Base-by-base conservation (phyloP, 1,284 basidiomycete genomes). In the Pulveroboletus ridleyi region DNA sequence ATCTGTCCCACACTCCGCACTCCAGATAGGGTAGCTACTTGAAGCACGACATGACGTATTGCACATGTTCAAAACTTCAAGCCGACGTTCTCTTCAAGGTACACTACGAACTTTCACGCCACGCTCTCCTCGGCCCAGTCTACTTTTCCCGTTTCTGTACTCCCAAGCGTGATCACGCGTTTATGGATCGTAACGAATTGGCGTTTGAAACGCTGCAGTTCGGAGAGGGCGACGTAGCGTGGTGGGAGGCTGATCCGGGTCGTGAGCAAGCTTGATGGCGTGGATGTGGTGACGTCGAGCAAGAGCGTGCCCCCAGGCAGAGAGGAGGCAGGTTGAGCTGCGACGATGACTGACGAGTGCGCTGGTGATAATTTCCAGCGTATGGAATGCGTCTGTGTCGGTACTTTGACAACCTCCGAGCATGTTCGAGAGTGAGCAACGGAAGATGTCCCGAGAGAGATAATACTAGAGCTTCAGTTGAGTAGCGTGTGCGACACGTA, bases 161-260 rank as follows among this genome's bases (percentile, higher is more conserved):
- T 90, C 23, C 92, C 92, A 8, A 92, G 85, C 13, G 89, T 92
- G 66, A 95, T 90, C n/a, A 92, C 93, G 70, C 94, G 94, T 73
- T 91, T 94, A 76, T 96, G 94, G 49, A 92, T 84, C 2, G 86
- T 87, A 46, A 96, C 91, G 73, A 96, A 98, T 73, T 96, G 94
- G 56, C 95, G 84, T 76, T 96, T 97, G 59, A 91, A 81, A 35
- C 95, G 83, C 75, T 96, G 94, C 62, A 97, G 81, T 78, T 96
- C 94, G 0, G 93, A 89, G 25, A 96, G 82, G 23, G 94, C 94
- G 33, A 96, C 73, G 59, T 82, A 83, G 20, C 92, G 89, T 25
- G 84, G 72, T 2, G 93, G 93, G 14, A 96, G 84, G 5, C 76
- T 81, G 57, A 77, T 63, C 6, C 58, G 62, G 5, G 76, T 71